These are phyloP conservation scores for Arthrobotrys pseudoclavata DNA, from an alignment of 2,329 filamentous ascomycete species.

Conservation along the genomic window DNA sequence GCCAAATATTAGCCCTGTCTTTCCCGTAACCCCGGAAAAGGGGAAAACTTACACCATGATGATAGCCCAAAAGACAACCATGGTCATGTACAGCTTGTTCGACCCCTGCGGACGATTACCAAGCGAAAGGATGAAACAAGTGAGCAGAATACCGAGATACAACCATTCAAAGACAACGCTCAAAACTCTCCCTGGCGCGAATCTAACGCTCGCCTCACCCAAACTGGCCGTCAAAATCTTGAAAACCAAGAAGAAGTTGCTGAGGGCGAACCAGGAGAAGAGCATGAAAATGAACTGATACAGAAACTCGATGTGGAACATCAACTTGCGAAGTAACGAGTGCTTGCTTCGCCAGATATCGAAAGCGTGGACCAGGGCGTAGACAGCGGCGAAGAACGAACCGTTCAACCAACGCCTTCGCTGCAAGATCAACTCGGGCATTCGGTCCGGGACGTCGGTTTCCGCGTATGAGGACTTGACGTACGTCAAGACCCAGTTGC, in stretches of 20 bases:
- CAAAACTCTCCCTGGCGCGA: conserved; percentile 81
- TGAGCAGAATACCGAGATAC: conserved; percentile 90
- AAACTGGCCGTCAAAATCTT: conserved; percentile 93
- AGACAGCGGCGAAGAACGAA: conserved; percentile 97
- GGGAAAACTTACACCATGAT: conserved; percentile 82
- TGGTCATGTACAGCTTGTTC: conserved; percentile 92
- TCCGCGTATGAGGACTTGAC: conserved; percentile 98
- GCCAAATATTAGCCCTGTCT: conserved; percentile 19
- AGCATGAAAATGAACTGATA: conserved; percentile 98
- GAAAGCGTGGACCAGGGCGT: conserved; percentile 93
- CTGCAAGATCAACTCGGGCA: conserved; percentile 95
- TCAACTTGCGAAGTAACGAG: conserved; percentile 85
- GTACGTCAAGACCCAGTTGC: conserved; percentile 96
- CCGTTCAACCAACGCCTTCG: conserved; percentile 97
- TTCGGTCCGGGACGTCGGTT: conserved; percentile 94
- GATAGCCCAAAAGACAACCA: conserved; percentile 97
- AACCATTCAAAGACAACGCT: conserved; percentile 95
- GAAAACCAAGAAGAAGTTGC: conserved; percentile 99
- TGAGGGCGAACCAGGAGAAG: conserved; percentile 97
- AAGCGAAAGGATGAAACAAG: conserved; percentile 93
- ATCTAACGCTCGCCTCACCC: conserved; percentile 77
- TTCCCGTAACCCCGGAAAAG: neutral
- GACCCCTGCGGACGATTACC: conserved; percentile 96
- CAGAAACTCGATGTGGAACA: conserved; percentile 90
- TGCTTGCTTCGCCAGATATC: conserved; percentile 96